Base-by-base conservation (phyloP, 257 asterid species). In the Lycium barbarum region DNA sequence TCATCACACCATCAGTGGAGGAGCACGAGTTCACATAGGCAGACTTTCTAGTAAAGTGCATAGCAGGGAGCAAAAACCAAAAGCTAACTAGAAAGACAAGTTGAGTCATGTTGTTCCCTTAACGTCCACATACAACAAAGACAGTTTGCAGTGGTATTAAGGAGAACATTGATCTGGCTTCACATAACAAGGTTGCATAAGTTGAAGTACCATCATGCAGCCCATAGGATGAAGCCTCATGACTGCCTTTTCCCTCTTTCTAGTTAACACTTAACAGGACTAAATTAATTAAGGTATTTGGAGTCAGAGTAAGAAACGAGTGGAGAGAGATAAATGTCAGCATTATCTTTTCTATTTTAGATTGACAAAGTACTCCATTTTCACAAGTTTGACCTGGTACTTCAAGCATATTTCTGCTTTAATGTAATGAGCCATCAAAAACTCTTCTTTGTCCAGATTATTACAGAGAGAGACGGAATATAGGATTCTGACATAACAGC, bases 51-150 rank as follows among this genome's bases (percentile, higher is more conserved):
- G 43, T 20, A 47, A 73, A 15, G 59, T 73, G 20, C 81, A 73
- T 47, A 11, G 11, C 57, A 7, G 2, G 61, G 81, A 73, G 59
- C 2, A 10, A 49, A 73, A 11, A n/a, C 7, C 35, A 73, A 73
- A 47, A 20, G 40, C 61, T 47, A 73, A 47, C 7, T 20, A 73
- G 18, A 73, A 20, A 73, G 81, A 15, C 55, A 73, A 47, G 35
- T 18, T 71, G 79, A 71, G 61, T 20, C 49, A 88, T 88, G 87
- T 86, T 51, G 81, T 88, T 88, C 83, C 89, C 87, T 88, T 84
- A 88, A 86, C 84, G 84, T 84, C 86, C 90, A 81, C 38, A 38
- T 88, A 85, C 89, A 88, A 81, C 65, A 84, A 8, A 80, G 59
- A 47, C 57, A 7, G 47, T 73, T 84, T 66, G 87, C 85, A 84